These are phyloP conservation scores for Austroboletus festivus DNA, from an alignment of 768 basidiomycete genomes.

Conservation along the genomic window DNA sequence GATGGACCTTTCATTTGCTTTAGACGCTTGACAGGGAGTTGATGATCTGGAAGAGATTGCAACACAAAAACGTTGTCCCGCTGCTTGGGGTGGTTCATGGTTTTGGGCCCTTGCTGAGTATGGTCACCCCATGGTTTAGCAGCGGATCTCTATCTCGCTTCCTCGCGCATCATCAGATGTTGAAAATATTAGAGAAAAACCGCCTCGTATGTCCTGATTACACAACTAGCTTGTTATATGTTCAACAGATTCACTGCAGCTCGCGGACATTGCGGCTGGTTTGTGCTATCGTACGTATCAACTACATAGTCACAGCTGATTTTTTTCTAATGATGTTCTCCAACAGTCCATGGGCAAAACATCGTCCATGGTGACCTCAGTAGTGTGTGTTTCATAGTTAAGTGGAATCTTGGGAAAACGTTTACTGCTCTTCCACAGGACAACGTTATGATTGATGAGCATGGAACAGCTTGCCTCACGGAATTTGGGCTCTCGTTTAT, in stretches of 20 bases:
- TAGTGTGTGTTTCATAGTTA: constrained; percentile 23
- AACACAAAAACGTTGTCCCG: constrained; percentile 28
- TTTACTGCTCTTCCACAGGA: constrained; percentile 11
- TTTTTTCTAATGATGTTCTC: not conserved
- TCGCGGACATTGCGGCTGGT: constrained; percentile 21
- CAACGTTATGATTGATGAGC: constrained; percentile 43
- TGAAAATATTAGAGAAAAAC: not conserved
- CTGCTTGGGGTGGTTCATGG: constrained; percentile 27
- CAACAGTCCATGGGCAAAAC: constrained; percentile 19
- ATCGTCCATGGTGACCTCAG: constrained; percentile 38
- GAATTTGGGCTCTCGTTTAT: constrained; percentile 44
- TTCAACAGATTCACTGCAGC: constrained; percentile 7
- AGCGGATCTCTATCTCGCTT: constrained; percentile 27
- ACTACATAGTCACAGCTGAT: not conserved
- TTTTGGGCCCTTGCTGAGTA: constrained; percentile 30
- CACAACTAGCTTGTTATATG: too few species aligned
- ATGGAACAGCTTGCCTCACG: constrained; percentile 41
- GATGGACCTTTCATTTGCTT: not conserved
- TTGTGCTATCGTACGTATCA: constrained; percentile 20
- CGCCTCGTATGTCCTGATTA: constrained; percentile 11
- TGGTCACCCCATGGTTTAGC: constrained; percentile 33
- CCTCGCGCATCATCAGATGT: constrained; percentile 1
- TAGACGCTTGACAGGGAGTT: constrained; percentile 31
- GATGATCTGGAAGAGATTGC: not conserved
- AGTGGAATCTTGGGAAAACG: not conserved